Evolutionary conservation across 2,329 filamentous ascomycete species (phyloP).

Genomic region (Trichoderma pleuroti): DNA sequence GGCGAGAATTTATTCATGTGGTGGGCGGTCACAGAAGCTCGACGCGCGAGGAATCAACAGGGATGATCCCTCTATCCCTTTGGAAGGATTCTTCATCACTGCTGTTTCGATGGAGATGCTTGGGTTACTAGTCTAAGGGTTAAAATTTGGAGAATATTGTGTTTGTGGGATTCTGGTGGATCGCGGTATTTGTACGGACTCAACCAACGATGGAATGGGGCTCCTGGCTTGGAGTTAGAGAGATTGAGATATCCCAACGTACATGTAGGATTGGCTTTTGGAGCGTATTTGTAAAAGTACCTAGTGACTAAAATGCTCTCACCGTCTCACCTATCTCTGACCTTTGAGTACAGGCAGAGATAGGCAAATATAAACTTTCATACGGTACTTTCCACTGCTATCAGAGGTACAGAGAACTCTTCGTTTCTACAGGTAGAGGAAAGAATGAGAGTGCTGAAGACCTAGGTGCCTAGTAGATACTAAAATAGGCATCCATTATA

Average conservation of each 20-base stretch:
- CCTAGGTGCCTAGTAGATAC: background rate
- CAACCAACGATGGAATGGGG: background rate
- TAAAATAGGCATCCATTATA: no score
- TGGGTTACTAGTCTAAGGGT: background rate
- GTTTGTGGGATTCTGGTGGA: background rate
- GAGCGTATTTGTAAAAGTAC: background rate
- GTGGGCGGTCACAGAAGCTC: background rate
- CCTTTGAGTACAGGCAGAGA: background rate
- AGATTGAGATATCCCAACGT: background rate
- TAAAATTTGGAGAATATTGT: background rate
- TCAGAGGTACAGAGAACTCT: background rate
- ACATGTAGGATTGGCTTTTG: background rate
- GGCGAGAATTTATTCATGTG: background rate
- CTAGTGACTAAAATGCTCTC: background rate
- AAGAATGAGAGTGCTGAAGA: background rate
- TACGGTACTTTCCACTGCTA: fast-evolving
- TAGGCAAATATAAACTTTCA: background rate
- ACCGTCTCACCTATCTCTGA: background rate
- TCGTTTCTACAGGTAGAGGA: background rate
- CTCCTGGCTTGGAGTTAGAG: background rate
- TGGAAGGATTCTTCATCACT: background rate
- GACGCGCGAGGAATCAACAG: background rate
- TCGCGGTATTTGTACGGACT: background rate
- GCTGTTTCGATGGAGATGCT: background rate
- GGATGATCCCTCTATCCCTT: background rate